Evolutionary conservation across 2,329 filamentous ascomycete species (phyloP), one percentile per base, ranked within the genome.

Genomic region (Aspergillus tubingensis): DNA sequence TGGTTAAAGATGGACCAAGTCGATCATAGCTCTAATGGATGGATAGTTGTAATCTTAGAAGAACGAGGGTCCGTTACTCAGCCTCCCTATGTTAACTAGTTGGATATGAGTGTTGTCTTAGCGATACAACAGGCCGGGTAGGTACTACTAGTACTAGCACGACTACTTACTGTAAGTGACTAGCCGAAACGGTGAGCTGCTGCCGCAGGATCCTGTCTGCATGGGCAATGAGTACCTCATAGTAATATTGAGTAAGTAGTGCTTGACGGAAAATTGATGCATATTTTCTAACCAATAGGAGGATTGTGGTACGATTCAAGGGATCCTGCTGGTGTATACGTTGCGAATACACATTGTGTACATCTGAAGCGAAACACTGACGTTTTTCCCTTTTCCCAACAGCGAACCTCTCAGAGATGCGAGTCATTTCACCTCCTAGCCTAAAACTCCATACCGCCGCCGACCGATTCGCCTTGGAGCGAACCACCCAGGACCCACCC

Each of bases 401-500:
- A 11, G 41, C 13, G 41, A 57, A 53, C 49, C 44, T 41, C 50
- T 47, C 17, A 23, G 52, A 54, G 27, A 65, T 67, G 65, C 62
- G 58, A 67, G 65, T 66, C 62, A 67, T 66, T 60, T 63, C 57
- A 58, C 47, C 49, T 43, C 51, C 50, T 56, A 23, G 41, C 10
- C 41, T 23, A 44, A 44, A 25, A 36, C 32, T 38, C 47, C 27
- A 36, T 50, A 36, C 44, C 47, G 32, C 50, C 52, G 39, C 50
- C 50, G 47, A 49, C 44, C n/a, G 60, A 60, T 43, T 62, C 43
- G 52, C 47, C 49, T 54, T 49, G 19, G 48, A 49, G 49, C 51
- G 32, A 47, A 39, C 58, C 57, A 41, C 57, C 32, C 51, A 17
- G 47, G 54, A 66, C 60, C 69, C 70, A 72, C 70, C 67, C 55